phyloP scores from a whole-genome alignment of 2,329 filamentous ascomycete species.

The Metarhizium humberi region DNA sequence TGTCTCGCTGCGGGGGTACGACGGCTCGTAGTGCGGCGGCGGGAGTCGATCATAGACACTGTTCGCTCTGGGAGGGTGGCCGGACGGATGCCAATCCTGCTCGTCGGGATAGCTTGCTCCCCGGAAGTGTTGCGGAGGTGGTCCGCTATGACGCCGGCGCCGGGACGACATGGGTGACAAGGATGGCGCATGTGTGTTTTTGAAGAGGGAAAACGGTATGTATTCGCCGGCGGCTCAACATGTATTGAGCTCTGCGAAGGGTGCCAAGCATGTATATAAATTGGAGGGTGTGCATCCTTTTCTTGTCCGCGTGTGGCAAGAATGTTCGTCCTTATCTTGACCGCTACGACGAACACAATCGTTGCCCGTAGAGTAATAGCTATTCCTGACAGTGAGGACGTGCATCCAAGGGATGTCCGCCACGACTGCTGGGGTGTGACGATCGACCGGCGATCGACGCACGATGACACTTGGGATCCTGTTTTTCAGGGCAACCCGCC shows the following conservation, averaged over 20 bases:
- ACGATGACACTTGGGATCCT: neutral
- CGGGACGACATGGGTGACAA: slow-evolving; percentile 1
- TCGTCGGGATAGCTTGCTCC: neutral
- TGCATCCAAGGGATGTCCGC: neutral
- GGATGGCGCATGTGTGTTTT: neutral
- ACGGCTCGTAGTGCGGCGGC: neutral
- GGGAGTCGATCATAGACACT: neutral
- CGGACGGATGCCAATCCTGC: neutral
- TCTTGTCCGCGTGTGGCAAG: no score
- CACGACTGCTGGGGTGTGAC: neutral
- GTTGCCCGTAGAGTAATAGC: neutral
- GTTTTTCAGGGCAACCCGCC: neutral
- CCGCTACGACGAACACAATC: neutral
- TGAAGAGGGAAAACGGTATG: neutral
- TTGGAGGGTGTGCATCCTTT: no score
- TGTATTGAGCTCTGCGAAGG: neutral
- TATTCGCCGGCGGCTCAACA: neutral
- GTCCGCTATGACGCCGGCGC: slow-evolving; percentile 2
- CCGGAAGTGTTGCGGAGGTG: neutral
- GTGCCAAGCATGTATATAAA: no score
- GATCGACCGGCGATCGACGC: neutral
- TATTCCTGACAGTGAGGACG: neutral
- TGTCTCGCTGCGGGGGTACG: neutral
- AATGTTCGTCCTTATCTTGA: neutral
- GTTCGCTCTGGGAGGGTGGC: neutral